Base-by-base conservation (phyloP, 805 yeast genomes). In the Candida verbasci region DNA sequence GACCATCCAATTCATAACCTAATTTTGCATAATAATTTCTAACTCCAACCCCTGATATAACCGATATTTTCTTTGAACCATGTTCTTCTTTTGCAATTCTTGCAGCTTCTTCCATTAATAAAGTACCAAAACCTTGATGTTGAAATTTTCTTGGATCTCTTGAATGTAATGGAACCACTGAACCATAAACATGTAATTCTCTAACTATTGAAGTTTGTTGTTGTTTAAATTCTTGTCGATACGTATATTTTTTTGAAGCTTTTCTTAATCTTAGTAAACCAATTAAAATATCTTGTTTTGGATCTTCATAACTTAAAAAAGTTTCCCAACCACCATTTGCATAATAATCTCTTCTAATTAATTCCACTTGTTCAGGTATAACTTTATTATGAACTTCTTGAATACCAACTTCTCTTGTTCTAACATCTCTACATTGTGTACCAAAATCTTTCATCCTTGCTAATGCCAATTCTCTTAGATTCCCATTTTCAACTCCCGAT, bases 261-360 rank as follows among this genome's bases (percentile, higher is more conserved):
- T 85, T 82, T 51, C 98, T 75, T 39, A 93, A 72, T 49, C 98
- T 74, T 41, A 93, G 67, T 36, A 93, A 68, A 8, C 98, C 98
- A 60, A 93, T 87, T 46, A 93, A 70, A 42, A 93, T 93, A 60
- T 93, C 98, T 61, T 91, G 88, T 59, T 86, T 85, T 31, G 97
- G 97, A 61, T 93, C 98, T 60, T 93, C 98, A 59, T 93, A 93
- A 11, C 94, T 80, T 43, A 93, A 65, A 58, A 93, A 93, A 0
- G 98, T 93, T 65, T 93, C 97, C 97, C 97, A 93, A 15, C 97
- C 97, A 17, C 95, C 97, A 54, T 93, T 93, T 29, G 98, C 98
- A 48, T 84, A 83, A 62, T 93, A 93, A 57, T 93, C 98, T 56
- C 98, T 78, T 58, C 98, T 77, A 37, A 93, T 85, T 38, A 93